Evolutionary conservation across 106 monocot species (phyloP), one percentile per base, ranked within the genome.

Genomic region (Dioscorea zingiberensis): DNA sequence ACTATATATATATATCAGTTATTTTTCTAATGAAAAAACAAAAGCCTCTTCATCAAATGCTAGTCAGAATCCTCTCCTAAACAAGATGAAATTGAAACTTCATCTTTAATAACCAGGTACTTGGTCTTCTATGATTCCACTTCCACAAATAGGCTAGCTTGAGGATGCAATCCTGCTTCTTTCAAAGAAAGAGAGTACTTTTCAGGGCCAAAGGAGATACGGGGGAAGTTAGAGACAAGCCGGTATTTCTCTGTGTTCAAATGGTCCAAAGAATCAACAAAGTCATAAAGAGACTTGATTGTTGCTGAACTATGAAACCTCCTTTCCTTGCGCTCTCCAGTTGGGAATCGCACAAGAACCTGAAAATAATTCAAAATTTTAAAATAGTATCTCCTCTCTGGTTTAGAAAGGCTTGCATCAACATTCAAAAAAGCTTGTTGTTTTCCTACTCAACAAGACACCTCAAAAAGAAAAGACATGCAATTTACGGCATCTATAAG

Each of bases 261-360:
- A 75, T 78, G 81, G 51, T 78, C 93, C 71, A 93, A 68, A 16
- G 88, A 83, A 68, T 93, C 93, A 2, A 88, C 93, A 48, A 83
- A 93, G 60, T 87, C 82, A 25, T 93, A 93, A n/a, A 93, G 60
- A 25, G 80, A 71, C 61, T 73, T 68, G 23, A 93, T 32, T 21
- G 80, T 78, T 47, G 83, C 54, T 24, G 80, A 65, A 65, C 88
- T 74, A 57, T 80, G 69, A 54, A 88, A 93, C 69, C 88, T 88
- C 78, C 93, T 83, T 19, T 83, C 93, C 74, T 81, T 93, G 21
- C 88, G 84, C 62, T 88, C 93, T 22, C 93, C 93, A 25, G 74
- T 76, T 26, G 93, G 88, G 76, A 93, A 85, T 54, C 93, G 71
- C 19, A 93, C 60, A 44, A 93, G 75, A 49, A 93, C 85, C 93